Conservation (phyloP, 148 eudicot species). For the Cornus florida region DNA sequence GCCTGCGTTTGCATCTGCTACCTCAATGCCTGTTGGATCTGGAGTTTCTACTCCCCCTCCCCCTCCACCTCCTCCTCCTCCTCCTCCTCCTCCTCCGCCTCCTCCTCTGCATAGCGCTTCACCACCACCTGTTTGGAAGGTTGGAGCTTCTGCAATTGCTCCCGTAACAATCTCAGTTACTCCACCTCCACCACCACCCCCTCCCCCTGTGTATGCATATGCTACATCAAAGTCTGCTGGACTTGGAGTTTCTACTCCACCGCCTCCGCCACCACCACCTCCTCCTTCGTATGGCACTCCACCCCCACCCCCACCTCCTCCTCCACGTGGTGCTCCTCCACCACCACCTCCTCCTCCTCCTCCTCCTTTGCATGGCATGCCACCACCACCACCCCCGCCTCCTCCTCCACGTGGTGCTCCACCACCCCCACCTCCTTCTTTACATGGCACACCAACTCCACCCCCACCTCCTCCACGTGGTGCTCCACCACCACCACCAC, state of each 20-base stretch:
- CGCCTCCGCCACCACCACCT: slow-evolving; percentile 28
- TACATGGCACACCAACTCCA: slow-evolving; percentile 27
- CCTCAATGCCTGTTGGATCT: too few relatives aligned
- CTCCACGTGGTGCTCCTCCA: background rate
- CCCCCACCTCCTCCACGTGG: slow-evolving; percentile 11
- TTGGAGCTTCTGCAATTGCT: background rate
- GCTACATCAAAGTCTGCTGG: slow-evolving; percentile 12
- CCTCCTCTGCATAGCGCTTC: background rate
- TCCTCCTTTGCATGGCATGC: slow-evolving; percentile 19
- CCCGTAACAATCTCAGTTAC: background rate
- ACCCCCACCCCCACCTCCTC: slow-evolving; percentile 22
- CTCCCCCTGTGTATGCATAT: slow-evolving; percentile 12
- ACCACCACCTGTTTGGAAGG: background rate
- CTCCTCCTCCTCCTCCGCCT: too few relatives aligned
- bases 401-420: slow-evolving; percentile 11
- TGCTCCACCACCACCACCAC: slow-evolving; percentile 30
- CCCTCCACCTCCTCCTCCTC: slow-evolving; percentile 19
- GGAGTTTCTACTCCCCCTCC: background rate
- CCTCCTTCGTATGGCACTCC: slow-evolving; percentile 34
- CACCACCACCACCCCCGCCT: slow-evolving; percentile 32
- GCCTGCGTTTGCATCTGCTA: too few relatives aligned
- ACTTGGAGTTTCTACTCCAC: slow-evolving; percentile 9
- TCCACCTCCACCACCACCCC: slow-evolving; percentile 18
- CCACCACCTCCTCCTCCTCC: slow-evolving; percentile 23
- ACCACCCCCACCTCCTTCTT: slow-evolving; percentile 31